phyloP scores from a whole-genome alignment of 1,284 basidiomycete genomes.

The Pisolithus thermaeus region DNA sequence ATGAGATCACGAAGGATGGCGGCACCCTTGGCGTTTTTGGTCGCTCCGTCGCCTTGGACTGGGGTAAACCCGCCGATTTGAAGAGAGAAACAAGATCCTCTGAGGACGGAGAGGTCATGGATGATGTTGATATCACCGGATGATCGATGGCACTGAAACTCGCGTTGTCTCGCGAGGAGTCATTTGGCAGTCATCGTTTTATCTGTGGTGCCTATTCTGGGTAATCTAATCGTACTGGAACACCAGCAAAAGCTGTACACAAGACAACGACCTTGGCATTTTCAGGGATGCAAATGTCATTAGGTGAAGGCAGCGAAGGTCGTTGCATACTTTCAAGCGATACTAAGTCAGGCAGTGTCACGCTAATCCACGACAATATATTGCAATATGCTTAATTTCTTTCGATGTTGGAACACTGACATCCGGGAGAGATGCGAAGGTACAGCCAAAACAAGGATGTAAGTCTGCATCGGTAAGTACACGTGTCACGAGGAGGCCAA shows the following conservation, averaged over 20 bases:
- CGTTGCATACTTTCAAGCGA: no score
- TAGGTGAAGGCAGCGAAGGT: no score
- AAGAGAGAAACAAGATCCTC: constrained; percentile 52
- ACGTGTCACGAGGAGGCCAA: neutral
- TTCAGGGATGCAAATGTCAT: no score
- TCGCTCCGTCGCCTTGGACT: constrained; percentile 81
- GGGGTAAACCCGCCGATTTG: constrained; percentile 73
- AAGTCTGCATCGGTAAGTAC: no score
- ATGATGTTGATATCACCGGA: neutral
- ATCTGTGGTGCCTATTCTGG: neutral
- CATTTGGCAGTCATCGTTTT: constrained; percentile 3
- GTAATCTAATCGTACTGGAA: constrained; percentile 1
- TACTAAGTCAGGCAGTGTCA: no score
- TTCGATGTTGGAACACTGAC: no score
- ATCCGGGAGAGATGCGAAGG: no score
- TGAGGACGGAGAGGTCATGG: neutral
- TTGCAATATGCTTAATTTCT: no score
- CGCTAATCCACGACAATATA: no score
- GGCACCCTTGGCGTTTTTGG: constrained; percentile 75
- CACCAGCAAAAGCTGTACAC: no score
- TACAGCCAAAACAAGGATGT: no score
- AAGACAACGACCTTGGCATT: no score
- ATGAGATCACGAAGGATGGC: constrained; percentile 69
- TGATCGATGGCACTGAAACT: neutral
- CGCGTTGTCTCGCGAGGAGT: neutral